Base-by-base conservation (phyloP, 2,329 filamentous ascomycete species). In the Ambrosiella xylebori region DNA sequence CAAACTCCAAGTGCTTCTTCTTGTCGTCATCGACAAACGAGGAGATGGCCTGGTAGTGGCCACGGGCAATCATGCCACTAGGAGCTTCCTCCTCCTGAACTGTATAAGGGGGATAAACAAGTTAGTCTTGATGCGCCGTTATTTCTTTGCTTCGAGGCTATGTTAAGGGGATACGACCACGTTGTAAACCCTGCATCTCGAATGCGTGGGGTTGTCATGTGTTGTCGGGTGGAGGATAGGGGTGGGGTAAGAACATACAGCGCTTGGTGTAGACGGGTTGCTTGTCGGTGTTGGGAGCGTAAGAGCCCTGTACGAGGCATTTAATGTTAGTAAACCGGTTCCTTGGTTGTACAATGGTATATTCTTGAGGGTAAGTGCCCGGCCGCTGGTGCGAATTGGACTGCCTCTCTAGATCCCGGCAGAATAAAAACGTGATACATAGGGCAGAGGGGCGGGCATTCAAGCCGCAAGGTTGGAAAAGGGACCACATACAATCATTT, bases 21-120 rank as follows among this genome's bases (percentile, higher is more conserved):
- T 93, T 85, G 74, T 98, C 93, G 67, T 98, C 93, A 69, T 98
- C 93, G 62, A 95, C 80, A 70, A 98, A 98, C 71, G 82, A 88
- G 64, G 89, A 95, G 61, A 83, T 72, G 62, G 90, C 90, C 61
- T 86, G 85, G 78, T 98, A 98, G 72, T 89, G 83, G 63, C 89
- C 93, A 62, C 93, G 86, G 59, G 81, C 85, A 57, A 97, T 74
- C 82, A 97, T 91, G 65, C 91, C 91, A 15, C 84, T 84, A 13
- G 93, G 93, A 15, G 93, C 93, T 64, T 95, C 89, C 70, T 97
- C 91, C 66, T 89, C 80, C 65, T 88, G 81, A 76, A 96, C 89
- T 95, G 17, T 17, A 15, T 19, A 9, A 12, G 38, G n/a, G 12
- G 54, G 40, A 19, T 19, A 38, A 38, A 50, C 39, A 53, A 39